Evolutionary conservation across 1,139 yeast species (phyloP), one percentile per base, ranked within the genome.

Genomic region (Hyphopichia fennica): DNA sequence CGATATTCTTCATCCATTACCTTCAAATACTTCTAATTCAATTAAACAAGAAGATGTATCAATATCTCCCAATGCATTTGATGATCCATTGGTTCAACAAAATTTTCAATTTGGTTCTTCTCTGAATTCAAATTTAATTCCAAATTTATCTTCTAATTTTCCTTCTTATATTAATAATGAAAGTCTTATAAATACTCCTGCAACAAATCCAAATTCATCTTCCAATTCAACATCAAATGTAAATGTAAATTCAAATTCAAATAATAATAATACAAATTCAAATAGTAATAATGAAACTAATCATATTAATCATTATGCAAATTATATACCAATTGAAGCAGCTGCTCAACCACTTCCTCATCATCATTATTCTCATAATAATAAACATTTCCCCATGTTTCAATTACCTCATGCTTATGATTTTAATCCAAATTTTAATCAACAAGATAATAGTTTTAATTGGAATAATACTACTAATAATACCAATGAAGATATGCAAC

Each of bases 1-100:
- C 4, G 77, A 72, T 40, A 65, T 69, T 22, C 58, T 71, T 29
- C 70, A 65, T 40, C 67, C 60, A 10, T 40, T 50, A 17, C 44
- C 49, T 5, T 37, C 37, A 14, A 34, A 47, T 11, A 28, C 44
- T 13, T 28, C 43, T 13, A 31, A 23, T 2, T n/a, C 17, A 42
- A 49, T 57, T 23, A 60, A 60, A 37, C 56, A 53, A 30, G 64
- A 60, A 40, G 63, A 56, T 32, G 48, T 51, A 25, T 9, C n/a
- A n/a, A n/a, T n/a, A n/a, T n/a, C n/a, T n/a, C n/a, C n/a, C n/a
- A n/a, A 22, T 34, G 18, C 17, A 7, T 35, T 35, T 28, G 35
- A 33, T 19, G 27, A 33, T 20, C 8, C 27, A 6, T 7, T 14
- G 14, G 11, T 25, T n/a, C n/a, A n/a, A n/a, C n/a, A n/a, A n/a